A percentile compares a stretch with the other conserved stretches of the same genome.
phyloP scores from a whole-genome alignment of 345 rosid species.

The Eucalyptus polybractea region DNA sequence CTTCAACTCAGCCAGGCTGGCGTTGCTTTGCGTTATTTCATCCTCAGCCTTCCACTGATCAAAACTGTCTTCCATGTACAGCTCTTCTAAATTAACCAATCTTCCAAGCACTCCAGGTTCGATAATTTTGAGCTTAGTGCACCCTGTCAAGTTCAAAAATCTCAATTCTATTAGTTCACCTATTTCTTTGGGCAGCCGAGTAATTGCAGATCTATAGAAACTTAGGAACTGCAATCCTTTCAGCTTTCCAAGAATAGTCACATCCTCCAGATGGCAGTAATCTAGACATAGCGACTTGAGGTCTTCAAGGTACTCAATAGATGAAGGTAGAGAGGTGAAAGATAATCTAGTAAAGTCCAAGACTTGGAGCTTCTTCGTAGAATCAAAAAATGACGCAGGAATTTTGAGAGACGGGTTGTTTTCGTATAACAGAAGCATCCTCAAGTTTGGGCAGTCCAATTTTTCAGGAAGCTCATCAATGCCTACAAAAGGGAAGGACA shows the following conservation, averaged over 20 bases:
- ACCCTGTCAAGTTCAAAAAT: neutral
- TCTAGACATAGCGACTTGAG: too few relatives aligned
- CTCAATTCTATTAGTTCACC: neutral
- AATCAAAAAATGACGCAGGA: too few relatives aligned
- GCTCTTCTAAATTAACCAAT: conserved; percentile 6
- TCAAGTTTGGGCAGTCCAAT: too few relatives aligned
- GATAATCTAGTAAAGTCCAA: too few relatives aligned
- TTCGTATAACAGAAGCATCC: rapidly evolving
- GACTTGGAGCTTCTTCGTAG: too few relatives aligned
- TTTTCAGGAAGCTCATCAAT: too few relatives aligned
- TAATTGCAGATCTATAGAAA: neutral
- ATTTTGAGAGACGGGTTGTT: rapidly evolving
- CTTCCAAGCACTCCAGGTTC: neutral
- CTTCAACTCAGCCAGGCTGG: conserved; percentile 6
- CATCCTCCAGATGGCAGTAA: too few relatives aligned
- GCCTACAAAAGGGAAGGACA: rapidly evolving
- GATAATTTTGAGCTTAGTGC: neutral
- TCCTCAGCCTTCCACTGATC: neutral
- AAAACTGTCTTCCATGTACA: neutral
- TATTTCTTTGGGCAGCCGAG: conserved; percentile 5
- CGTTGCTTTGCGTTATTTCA: neutral
- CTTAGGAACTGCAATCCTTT: too few relatives aligned
- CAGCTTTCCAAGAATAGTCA: too few relatives aligned
- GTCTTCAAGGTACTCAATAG: too few relatives aligned
- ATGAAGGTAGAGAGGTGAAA: too few relatives aligned